A percentile compares a stretch with the other conserved stretches of the same genome.
phyloP scores from a whole-genome alignment of 148 eudicot genomes.

The Camellia japonica region DNA sequence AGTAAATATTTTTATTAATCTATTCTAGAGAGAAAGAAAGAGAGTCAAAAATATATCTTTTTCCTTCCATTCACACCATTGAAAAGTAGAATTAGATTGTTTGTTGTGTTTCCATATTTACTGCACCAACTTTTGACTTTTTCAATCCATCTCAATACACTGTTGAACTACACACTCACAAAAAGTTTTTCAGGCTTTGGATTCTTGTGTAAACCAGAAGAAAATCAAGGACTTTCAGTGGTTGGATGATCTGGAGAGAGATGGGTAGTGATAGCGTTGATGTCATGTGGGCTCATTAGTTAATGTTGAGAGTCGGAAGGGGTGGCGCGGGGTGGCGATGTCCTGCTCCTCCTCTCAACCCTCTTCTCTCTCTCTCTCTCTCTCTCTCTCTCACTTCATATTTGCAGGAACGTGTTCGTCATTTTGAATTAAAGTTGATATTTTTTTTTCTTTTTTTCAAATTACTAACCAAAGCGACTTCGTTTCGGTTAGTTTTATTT shows the following conservation, averaged over 20 bases:
- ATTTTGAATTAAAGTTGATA: no score
- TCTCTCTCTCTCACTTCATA: not conserved
- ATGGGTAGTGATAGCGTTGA: constrained; percentile 45
- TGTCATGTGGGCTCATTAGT: constrained; percentile 49
- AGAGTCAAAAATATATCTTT: not conserved
- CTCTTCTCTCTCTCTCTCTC: no score
- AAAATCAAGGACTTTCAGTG: constrained; percentile 13
- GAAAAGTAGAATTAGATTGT: not conserved
- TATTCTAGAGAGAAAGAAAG: not conserved
- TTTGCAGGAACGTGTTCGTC: no score
- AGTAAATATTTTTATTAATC: not conserved
- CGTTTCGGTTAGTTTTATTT: no score
- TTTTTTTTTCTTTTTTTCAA: no score
- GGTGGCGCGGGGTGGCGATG: no score
- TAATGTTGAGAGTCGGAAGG: not conserved
- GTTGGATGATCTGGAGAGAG: constrained; percentile 12
- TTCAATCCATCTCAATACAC: constrained; percentile 6
- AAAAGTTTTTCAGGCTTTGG: constrained; percentile 31
- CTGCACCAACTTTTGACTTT: constrained; percentile 15
- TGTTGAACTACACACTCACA: not conserved
- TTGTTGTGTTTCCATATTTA: not conserved
- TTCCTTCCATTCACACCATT: not conserved
- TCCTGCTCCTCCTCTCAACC: no score
- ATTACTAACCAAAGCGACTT: no score
- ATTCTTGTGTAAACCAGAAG: constrained; percentile 24